Evolutionary conservation across 208 protist genomes (phyloP).

Genomic region (Trypanosoma rangeli): DNA sequence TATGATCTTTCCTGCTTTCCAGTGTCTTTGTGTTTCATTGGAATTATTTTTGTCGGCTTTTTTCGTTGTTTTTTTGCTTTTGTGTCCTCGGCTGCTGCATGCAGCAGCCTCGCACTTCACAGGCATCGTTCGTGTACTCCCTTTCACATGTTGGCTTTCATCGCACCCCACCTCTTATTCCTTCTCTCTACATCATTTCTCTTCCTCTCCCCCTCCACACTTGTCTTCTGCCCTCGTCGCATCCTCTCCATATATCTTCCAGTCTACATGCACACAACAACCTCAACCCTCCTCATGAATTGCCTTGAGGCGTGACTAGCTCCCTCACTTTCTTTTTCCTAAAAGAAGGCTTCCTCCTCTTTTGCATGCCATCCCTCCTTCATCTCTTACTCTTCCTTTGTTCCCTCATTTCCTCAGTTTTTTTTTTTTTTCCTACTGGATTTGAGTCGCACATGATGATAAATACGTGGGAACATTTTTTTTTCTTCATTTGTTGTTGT

Average conservation of each 20-base stretch:
- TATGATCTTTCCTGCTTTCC: background rate
- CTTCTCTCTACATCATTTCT: background rate
- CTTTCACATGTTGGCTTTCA: no score
- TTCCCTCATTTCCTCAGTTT: background rate
- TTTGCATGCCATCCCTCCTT: background rate
- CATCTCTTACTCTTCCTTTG: constrained; percentile 3
- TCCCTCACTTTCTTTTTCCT: background rate
- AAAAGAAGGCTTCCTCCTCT: constrained; percentile 16
- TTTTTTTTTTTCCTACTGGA: constrained; percentile 18
- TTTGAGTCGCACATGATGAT: constrained; percentile 1
- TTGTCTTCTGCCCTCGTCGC: background rate
- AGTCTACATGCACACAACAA: background rate
- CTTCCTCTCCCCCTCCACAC: background rate
- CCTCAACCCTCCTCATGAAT: background rate
- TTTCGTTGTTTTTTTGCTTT: background rate
- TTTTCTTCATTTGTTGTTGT: constrained; percentile 2
- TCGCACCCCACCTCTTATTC: background rate
- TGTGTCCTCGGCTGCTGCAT: background rate
- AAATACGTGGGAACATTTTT: constrained; percentile 10
- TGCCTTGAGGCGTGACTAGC: background rate
- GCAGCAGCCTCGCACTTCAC: background rate
- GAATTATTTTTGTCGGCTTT: background rate
- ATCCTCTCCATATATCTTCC: background rate
- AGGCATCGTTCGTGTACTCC: background rate
- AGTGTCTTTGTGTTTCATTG: background rate